These are phyloP conservation scores for Tricholoma matsutake DNA, from an alignment of 768 basidiomycete genomes.

Conservation along the genomic window DNA sequence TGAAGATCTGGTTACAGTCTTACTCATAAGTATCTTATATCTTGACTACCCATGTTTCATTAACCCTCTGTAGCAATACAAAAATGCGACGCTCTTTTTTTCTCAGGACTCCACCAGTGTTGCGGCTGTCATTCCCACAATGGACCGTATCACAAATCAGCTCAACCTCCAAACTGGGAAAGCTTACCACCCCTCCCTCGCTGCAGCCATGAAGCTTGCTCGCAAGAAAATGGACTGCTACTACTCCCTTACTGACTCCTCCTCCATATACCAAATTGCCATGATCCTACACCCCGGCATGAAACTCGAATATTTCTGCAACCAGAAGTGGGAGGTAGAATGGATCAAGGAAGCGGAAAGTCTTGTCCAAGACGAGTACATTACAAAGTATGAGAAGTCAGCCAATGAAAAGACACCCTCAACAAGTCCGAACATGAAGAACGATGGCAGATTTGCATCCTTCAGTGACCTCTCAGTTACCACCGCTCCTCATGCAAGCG, in stretches of 20 bases:
- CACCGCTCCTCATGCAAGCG: background rate
- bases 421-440: background rate
- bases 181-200: conserved; percentile 11
- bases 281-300: conserved; percentile 13
- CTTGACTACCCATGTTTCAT: too few species aligned
- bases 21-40: conserved; percentile 17
- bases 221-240: conserved; percentile 25
- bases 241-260: conserved; percentile 21
- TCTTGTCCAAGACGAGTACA: background rate
- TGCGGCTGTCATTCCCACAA: conserved; percentile 29
- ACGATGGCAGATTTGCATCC: background rate
- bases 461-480: background rate
- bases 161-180: conserved; percentile 18
- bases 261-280: conserved; percentile 23
- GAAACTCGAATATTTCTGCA: conserved; percentile 30
- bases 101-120: conserved; percentile 16
- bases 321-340: conserved; percentile 16
- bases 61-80: conserved; percentile 23
- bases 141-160: conserved; percentile 18
- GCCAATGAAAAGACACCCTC: background rate
- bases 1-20: conserved; percentile 18
- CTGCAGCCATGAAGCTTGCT: background rate
- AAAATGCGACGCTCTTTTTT: conserved; percentile 29
- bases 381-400: background rate
- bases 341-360: conserved; percentile 23